Percentiles rank a stretch among this genome's conserved stretches.
Evolutionary conservation across 768 basidiomycete species (phyloP).

Genomic region (Solioccasus polychromus): DNA sequence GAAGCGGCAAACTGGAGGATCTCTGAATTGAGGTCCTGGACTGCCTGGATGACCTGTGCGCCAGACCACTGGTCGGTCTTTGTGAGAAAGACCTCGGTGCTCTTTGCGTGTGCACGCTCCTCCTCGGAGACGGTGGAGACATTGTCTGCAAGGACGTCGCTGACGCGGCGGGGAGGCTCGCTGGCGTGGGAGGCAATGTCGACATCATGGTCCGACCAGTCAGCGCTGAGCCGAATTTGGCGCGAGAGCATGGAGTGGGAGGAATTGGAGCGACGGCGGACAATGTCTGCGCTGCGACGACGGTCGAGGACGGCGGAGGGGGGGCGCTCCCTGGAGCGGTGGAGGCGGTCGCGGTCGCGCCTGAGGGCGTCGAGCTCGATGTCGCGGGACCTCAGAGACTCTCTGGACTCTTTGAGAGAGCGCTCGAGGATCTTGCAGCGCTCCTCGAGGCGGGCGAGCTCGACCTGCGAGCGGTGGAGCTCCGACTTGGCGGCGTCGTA

Average conservation of each 20-base stretch:
- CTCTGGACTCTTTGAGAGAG: slow-evolving; percentile 61
- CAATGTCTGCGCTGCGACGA: slow-evolving; percentile 28
- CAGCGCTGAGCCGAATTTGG: slow-evolving; percentile 30
- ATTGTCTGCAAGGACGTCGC: slow-evolving; percentile 18
- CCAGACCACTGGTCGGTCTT: slow-evolving; percentile 75
- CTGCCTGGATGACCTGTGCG: slow-evolving; percentile 72
- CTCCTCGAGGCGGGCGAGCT: slow-evolving; percentile 57
- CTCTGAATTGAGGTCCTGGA: slow-evolving; percentile 78
- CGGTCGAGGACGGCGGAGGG: slow-evolving; percentile 24
- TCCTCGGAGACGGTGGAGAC: slow-evolving; percentile 43
- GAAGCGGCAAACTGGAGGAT: slow-evolving; percentile 78
- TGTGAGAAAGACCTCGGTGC: slow-evolving; percentile 66
- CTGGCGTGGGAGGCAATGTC: slow-evolving; percentile 16
- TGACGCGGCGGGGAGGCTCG: slow-evolving; percentile 13
- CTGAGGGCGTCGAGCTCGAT: slow-evolving; percentile 56
- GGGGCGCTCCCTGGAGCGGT: slow-evolving; percentile 16
- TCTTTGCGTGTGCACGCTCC: slow-evolving; percentile 54
- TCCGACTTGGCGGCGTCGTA: slow-evolving; percentile 55
- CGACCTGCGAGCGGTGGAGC: slow-evolving; percentile 50
- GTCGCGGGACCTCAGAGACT: slow-evolving; percentile 55
- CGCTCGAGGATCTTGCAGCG: slow-evolving; percentile 61
- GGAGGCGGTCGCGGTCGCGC: slow-evolving; percentile 34
- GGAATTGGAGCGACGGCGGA: slow-evolving; percentile 30
- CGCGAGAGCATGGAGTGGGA: slow-evolving; percentile 29
- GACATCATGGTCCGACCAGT: slow-evolving; percentile 30